Evolutionary conservation across 202 grass and related monocot species (phyloP).

Genomic region (Carex arenaria): DNA sequence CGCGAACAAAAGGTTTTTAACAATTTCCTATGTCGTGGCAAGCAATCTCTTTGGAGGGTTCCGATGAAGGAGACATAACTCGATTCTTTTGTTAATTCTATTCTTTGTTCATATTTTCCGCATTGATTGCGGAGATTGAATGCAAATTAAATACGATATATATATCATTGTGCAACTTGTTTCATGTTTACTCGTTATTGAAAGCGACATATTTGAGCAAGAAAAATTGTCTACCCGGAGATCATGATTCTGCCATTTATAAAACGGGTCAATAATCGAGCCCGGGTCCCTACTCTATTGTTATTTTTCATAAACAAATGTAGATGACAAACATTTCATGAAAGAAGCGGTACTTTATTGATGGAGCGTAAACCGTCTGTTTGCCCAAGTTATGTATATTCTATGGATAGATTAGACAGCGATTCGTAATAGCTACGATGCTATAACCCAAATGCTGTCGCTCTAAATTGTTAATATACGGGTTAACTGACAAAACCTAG

Average conservation of each 20-base stretch:
- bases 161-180: constrained; percentile 16
- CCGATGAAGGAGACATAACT: not conserved
- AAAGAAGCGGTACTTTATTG: not conserved
- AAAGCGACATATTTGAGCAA: constrained; percentile 6
- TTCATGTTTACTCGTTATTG: constrained; percentile 12
- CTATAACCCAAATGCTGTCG: not conserved
- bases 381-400: not conserved
- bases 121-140: constrained; percentile 8
- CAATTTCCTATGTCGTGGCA: too few relatives aligned
- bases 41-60: too few relatives aligned
- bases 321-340: not conserved
- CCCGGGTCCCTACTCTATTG: not conserved
- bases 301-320: not conserved
- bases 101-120: not conserved
- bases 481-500: too few relatives aligned
- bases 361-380: not conserved
- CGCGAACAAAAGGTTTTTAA: too few relatives aligned
- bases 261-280: not conserved
- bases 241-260: not conserved
- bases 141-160: not conserved
- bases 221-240: not conserved
- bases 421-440: not conserved
- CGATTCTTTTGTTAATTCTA: not conserved
- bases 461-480: too few relatives aligned
- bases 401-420: not conserved